These are phyloP conservation scores for Boletus reticuloceps DNA, from an alignment of 768 basidiomycete genomes.

Conservation along the genomic window DNA sequence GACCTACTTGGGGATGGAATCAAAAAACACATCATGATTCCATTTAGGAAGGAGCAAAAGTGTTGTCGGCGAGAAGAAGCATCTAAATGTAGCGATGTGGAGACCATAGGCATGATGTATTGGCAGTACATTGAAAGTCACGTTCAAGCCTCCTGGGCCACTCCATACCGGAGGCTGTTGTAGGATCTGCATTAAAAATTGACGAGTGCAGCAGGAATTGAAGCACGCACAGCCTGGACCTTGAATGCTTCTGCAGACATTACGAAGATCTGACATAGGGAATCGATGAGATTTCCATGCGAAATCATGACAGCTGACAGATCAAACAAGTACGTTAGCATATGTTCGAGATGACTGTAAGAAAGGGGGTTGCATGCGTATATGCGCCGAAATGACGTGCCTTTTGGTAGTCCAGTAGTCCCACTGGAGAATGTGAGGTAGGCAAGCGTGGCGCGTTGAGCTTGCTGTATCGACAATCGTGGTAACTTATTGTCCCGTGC, in stretches of 20 bases:
- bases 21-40: conserved; percentile 50
- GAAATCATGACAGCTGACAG: conserved; percentile 67
- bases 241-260: conserved; percentile 29
- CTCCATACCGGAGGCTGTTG: conserved; percentile 38
- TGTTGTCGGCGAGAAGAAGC: conserved; percentile 45
- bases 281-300: conserved; percentile 57
- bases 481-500: conserved; percentile 39
- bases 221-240: conserved; percentile 38
- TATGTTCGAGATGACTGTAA: background rate
- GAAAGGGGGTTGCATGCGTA: background rate
- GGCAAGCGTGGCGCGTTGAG: conserved; percentile 53
- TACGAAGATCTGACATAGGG: conserved; percentile 39
- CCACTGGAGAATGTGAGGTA: conserved; percentile 78
- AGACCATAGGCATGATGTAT: conserved; percentile 68
- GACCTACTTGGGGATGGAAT: conserved; percentile 56
- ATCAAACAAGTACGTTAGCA: conserved; percentile 1
- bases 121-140: conserved; percentile 59
- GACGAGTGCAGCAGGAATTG: too few species aligned
- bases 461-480: conserved; percentile 42
- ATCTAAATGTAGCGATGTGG: conserved; percentile 49
- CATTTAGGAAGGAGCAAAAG: conserved; percentile 58
- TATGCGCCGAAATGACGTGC: conserved; percentile 28
- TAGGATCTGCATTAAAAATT: background rate
- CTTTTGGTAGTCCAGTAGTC: conserved; percentile 75
- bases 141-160: conserved; percentile 45